These are phyloP conservation scores for Lasiodiplodia hormozganensis DNA, from an alignment of 2,329 filamentous ascomycete genomes.

Conservation along the genomic window DNA sequence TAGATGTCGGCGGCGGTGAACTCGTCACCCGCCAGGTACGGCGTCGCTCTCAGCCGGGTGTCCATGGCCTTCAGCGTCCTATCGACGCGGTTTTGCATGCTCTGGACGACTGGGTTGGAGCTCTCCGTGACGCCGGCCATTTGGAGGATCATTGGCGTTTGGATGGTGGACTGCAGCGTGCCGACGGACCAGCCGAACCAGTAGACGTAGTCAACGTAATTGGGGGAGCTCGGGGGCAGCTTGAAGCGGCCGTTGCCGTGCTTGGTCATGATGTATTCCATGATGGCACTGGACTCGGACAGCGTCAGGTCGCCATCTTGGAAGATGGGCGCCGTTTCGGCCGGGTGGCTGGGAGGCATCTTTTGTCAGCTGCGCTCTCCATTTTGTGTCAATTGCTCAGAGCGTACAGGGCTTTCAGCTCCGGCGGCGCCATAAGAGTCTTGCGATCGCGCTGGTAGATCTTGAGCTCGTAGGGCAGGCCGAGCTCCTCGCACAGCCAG, in stretches of 20 bases:
- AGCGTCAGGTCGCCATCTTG: slow-evolving; percentile 62
- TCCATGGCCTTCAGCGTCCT: slow-evolving; percentile 57
- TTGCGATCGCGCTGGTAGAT: slow-evolving; percentile 55
- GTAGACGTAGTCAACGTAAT: slow-evolving; percentile 68
- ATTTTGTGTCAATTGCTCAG: background rate
- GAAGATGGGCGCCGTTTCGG: slow-evolving; percentile 67
- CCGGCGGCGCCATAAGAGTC: slow-evolving; percentile 37
- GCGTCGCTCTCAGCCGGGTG: slow-evolving; percentile 52
- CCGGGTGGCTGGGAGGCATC: slow-evolving; percentile 49
- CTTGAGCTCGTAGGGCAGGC: slow-evolving; percentile 60
- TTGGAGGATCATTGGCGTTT: slow-evolving; percentile 39
- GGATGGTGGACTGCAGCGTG: slow-evolving; percentile 48
- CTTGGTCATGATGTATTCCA: slow-evolving; percentile 67
- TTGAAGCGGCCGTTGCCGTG: slow-evolving; percentile 54
- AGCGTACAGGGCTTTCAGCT: slow-evolving; percentile 40
- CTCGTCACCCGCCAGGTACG: slow-evolving; percentile 66
- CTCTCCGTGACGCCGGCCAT: slow-evolving; percentile 36
- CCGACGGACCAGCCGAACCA: slow-evolving; percentile 66
- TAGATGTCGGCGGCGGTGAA: slow-evolving; percentile 73
- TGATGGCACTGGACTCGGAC: slow-evolving; percentile 65
- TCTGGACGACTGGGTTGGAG: slow-evolving; percentile 36
- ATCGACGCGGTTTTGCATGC: slow-evolving; percentile 43
- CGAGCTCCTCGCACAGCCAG: slow-evolving; percentile 71
- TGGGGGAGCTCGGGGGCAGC: slow-evolving; percentile 52
- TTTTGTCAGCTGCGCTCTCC: slow-evolving; percentile 30